Evolutionary conservation across 1,284 basidiomycete species (phyloP), one percentile per base, ranked within the genome.

Genomic region (Ganoderma multipileum): DNA sequence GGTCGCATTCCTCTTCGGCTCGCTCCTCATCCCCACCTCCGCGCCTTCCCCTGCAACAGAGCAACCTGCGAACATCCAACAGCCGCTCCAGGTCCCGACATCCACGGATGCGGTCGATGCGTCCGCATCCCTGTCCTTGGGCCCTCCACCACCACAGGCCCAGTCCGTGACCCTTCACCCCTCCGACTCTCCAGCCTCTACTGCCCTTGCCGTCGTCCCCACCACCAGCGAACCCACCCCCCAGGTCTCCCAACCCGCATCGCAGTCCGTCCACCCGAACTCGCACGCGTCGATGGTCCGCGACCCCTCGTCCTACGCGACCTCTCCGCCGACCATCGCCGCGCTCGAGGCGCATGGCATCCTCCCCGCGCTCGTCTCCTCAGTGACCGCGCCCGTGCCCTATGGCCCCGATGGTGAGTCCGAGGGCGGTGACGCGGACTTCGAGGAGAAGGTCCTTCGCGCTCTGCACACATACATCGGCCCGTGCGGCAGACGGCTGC

Each of bases 1-100:
- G 81, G 85, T 90, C 1, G 89, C 91, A 0, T 99, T 98, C 82
- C 86, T 99, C 23, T 83, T 98, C 64, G 91, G 89, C 73, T 86
- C 91, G 0, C 87, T 98, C 60, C 86, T 97, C 64, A 83, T 90
- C 3, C 94, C 95, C 11, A 64, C 75, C 28, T 74, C 23, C 55
- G 77, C 42, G 50, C 71, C 47, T 8, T 39, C 54, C 7, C 33
- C 38, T 12, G n/a, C 36, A 14, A 39, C 61, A n/a, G 47, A 57
- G 38, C 23, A 23, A 2, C 64, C 68, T 20, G 55, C 65, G 65
- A 65, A 67, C 57, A 23, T 58, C n/a, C 71, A 65, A 52, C 68
- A 68, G 41, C 68, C 71, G 65, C 68, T 41, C 63, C 71, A 39
- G 33, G 23, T 11, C 1, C 38, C 42, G 26, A 61, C 66, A 2